Percentiles rank a stretch among this genome's conserved stretches.
These are phyloP conservation scores for Raddia guianensis DNA, from an alignment of 176 grass and related monocot species.

Conservation along the genomic window DNA sequence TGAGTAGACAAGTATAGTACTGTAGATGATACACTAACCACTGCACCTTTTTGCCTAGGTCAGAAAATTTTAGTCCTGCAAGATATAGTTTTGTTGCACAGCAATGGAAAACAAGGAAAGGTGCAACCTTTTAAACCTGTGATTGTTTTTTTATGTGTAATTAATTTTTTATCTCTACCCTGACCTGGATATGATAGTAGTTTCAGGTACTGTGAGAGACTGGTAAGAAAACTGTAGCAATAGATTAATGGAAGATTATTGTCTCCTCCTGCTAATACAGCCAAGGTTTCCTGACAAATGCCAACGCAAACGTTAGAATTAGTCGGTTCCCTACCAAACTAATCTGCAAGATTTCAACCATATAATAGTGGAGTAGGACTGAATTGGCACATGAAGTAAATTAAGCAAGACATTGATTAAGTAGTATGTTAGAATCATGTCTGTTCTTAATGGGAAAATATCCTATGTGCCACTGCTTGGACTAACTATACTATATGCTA, in stretches of 20 bases:
- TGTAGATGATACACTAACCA: slow-evolving; percentile 26
- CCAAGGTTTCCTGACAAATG: slow-evolving; percentile 54
- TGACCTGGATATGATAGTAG: neutral
- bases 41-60: slow-evolving; percentile 47
- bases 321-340: slow-evolving; percentile 22
- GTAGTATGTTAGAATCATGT: slow-evolving; percentile 9
- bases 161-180: neutral
- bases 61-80: slow-evolving; percentile 42
- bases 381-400: slow-evolving; percentile 24
- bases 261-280: slow-evolving; percentile 32
- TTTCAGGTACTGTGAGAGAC: slow-evolving; percentile 40
- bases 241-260: slow-evolving; percentile 41
- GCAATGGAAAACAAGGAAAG: slow-evolving; percentile 54
- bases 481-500: too few species aligned
- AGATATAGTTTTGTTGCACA: slow-evolving; percentile 13
- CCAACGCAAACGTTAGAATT: slow-evolving; percentile 47
- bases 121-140: slow-evolving; percentile 44
- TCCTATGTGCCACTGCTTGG: too few species aligned
- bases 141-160: slow-evolving; percentile 47
- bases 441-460: neutral
- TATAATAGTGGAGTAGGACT: slow-evolving; percentile 18
- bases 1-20: slow-evolving; percentile 17
- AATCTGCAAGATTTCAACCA: slow-evolving; percentile 39
- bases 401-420: neutral
- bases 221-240: slow-evolving; percentile 1